phyloP scores from a whole-genome alignment of 805 yeast genomes.

The Candida endomychidarum region DNA sequence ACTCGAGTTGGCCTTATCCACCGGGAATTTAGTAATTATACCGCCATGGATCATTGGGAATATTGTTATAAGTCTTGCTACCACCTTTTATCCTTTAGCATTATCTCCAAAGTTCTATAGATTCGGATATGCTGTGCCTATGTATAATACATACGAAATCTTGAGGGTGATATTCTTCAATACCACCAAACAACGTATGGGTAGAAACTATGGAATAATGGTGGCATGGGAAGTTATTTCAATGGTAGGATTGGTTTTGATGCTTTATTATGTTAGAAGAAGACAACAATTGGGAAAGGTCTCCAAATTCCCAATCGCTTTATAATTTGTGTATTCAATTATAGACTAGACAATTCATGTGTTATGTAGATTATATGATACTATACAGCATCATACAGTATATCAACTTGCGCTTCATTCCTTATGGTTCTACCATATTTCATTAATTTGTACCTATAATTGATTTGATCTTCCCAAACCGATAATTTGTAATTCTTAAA shows the following conservation, averaged over 20 bases:
- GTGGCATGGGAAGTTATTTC: constrained; percentile 28
- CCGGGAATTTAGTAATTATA: constrained; percentile 19
- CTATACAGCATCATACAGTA: constrained; percentile 20
- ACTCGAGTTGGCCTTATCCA: constrained; percentile 21
- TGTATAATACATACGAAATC: constrained; percentile 32
- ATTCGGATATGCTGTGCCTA: constrained; percentile 39
- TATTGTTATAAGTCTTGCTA: constrained; percentile 29
- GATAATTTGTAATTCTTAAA: constrained; percentile 15
- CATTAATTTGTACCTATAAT: constrained; percentile 21
- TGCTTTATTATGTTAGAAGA: constrained; percentile 8
- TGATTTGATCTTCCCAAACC: constrained; percentile 25
- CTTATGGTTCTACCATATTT: constrained; percentile 22
- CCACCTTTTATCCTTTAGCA: constrained; percentile 35
- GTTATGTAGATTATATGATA: background rate
- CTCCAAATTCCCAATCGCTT: no score
- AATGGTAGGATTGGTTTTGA: constrained; percentile 16
- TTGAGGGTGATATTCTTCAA: constrained; percentile 34
- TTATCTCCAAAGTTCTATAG: constrained; percentile 31
- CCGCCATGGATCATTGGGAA: constrained; percentile 32
- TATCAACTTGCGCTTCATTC: constrained; percentile 22
- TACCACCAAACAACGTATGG: constrained; percentile 34
- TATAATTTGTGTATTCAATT: no score
- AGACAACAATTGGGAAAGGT: background rate
- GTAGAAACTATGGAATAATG: constrained; percentile 30
- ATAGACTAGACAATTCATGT: background rate